Conservation (phyloP, 2,329 filamentous ascomycete species). For the Colletotrichum eremochloae region DNA sequence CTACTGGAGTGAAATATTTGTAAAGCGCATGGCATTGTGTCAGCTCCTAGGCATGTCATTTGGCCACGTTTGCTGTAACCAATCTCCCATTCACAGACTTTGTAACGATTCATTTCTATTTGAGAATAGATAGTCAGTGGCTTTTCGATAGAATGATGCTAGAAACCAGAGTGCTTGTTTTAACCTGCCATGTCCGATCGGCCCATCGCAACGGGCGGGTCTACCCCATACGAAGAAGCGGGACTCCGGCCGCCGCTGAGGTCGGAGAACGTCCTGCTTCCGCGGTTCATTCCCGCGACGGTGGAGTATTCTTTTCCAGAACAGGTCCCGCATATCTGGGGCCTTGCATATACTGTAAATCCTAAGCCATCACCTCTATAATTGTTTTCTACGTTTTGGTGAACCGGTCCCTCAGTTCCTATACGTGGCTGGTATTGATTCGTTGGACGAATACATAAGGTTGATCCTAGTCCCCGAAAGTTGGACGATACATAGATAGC, state of each 20-base stretch:
- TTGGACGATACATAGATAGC: conserved; percentile 15
- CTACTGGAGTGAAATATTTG: conserved; percentile 13
- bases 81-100: neutral
- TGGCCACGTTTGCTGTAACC: conserved; percentile 25
- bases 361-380: neutral
- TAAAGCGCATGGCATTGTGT: conserved; percentile 19
- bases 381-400: neutral
- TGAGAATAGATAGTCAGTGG: neutral
- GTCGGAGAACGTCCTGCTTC: neutral
- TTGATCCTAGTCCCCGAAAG: neutral
- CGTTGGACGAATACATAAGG: neutral
- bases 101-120: neutral
- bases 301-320: neutral
- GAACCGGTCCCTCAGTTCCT: neutral
- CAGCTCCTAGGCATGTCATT: conserved; percentile 16
- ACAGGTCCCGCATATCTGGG: conserved; percentile 1
- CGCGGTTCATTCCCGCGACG: neutral
- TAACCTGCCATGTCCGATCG: neutral
- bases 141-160: neutral
- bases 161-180: neutral
- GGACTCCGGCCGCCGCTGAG: neutral
- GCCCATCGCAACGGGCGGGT: neutral
- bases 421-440: too few relatives aligned
- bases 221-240: neutral
- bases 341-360: neutral